phyloP scores from a whole-genome alignment of 805 yeast species.

The Candida michaelii region DNA sequence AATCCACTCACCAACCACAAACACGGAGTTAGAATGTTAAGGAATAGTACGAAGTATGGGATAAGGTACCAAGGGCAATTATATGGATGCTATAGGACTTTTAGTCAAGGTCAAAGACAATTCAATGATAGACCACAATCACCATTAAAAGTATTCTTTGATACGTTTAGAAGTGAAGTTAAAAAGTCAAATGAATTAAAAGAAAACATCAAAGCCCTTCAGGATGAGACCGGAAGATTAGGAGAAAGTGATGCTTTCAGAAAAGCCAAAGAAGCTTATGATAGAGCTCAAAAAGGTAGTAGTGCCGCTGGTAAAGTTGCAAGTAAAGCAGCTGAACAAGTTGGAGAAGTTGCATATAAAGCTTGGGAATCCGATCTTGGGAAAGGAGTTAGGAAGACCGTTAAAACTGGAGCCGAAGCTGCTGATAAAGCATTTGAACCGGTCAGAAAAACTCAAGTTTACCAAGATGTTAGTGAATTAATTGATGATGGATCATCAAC shows the following conservation, averaged over 20 bases:
- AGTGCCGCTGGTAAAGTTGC: slow-evolving; percentile 73
- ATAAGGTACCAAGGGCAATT: neutral
- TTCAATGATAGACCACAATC: slow-evolving; percentile 47
- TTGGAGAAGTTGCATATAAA: slow-evolving; percentile 82
- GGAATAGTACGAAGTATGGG: slow-evolving; percentile 2
- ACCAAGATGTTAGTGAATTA: slow-evolving; percentile 83
- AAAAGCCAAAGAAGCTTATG: slow-evolving; percentile 89
- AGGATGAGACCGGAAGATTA: slow-evolving; percentile 92
- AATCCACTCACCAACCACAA: neutral
- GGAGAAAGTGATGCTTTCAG: slow-evolving; percentile 93
- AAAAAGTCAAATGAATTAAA: slow-evolving; percentile 86
- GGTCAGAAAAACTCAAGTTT: slow-evolving; percentile 83
- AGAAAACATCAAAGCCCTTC: slow-evolving; percentile 88
- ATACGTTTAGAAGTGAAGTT: slow-evolving; percentile 90
- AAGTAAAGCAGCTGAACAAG: slow-evolving; percentile 87
- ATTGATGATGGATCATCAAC: slow-evolving; percentile 90
- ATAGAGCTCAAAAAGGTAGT: slow-evolving; percentile 70
- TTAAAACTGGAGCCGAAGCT: slow-evolving; percentile 76
- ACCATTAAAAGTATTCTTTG: slow-evolving; percentile 89
- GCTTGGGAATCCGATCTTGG: slow-evolving; percentile 98
- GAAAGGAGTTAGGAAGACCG: slow-evolving; percentile 81
- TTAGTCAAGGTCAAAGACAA: slow-evolving; percentile 2
- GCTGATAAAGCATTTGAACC: slow-evolving; percentile 93
- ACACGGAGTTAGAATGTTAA: neutral
- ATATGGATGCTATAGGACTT: slow-evolving; percentile 1